Conservation (phyloP, 1,284 basidiomycete species). For the Heterobasidion parviporum region DNA sequence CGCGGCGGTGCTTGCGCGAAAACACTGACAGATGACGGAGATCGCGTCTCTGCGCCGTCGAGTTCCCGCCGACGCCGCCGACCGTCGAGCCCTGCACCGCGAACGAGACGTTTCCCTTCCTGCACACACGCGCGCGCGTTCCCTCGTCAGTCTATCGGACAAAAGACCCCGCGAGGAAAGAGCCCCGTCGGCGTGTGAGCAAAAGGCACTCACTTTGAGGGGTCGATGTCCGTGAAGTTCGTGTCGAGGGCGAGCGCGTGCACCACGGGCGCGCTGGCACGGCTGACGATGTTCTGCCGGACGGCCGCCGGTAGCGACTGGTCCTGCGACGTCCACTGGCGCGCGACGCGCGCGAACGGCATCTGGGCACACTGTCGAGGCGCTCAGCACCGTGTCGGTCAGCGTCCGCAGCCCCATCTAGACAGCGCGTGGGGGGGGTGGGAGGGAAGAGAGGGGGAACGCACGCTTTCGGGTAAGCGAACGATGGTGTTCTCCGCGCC, state of each 20-base stretch:
- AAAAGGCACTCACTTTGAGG: background rate
- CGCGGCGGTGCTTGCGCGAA: background rate
- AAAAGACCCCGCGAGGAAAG: background rate
- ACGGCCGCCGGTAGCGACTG: constrained; percentile 30
- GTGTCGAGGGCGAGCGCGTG: background rate
- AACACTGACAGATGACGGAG: background rate
- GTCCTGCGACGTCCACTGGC: constrained; percentile 27
- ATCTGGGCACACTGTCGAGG: constrained; percentile 33
- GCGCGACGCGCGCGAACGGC: constrained; percentile 44
- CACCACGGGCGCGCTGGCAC: background rate
- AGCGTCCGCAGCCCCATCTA: too few relatives aligned
- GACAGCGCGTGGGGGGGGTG: too few relatives aligned
- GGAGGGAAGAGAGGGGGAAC: background rate
- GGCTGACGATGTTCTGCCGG: background rate
- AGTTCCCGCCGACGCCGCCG: background rate
- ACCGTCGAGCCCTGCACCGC: background rate
- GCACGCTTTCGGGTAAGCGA: constrained; percentile 36
- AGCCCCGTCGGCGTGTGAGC: background rate
- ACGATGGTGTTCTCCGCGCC: constrained; percentile 43
- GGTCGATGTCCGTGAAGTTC: background rate
- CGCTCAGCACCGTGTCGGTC: too few relatives aligned
- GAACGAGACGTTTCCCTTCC: background rate
- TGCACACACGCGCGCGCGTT: background rate
- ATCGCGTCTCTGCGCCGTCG: background rate
- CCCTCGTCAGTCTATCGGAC: too few relatives aligned